Evolutionary conservation across 2,329 filamentous ascomycete species (phyloP), one percentile per base, ranked within the genome.

Genomic region (Aspergillus cejpii): DNA sequence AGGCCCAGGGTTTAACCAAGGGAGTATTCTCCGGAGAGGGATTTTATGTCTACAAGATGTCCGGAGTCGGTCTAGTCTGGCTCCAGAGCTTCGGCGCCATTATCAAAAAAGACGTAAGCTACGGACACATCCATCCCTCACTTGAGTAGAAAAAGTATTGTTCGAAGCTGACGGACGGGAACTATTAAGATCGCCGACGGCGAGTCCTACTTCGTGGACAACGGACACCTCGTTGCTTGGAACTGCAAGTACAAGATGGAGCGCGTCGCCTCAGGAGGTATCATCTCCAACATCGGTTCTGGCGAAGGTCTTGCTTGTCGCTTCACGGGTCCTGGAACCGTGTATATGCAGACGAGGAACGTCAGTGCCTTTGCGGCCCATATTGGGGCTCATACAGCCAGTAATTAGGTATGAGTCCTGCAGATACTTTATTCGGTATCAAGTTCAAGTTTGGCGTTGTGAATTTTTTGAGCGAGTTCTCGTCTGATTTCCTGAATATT

Each of bases 11-110:
- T 0, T 69, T 98, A 17, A 79, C 84, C 47, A 97, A 97, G 66
- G 89, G 87, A 15, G 86, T 97, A 67, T 97, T 98, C 66, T 89
- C 83, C 15, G 92, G 92, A 0, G 92, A 97, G 66, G 92, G 92
- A 0, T 63, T 96, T 21, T 97, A 89, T 66, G 81, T 96, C 8
- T 94, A 94, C 67, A 90, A 87, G 65, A 84, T 97, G 7, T 79
- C 74, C 11, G 91, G 91, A 0, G 78, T 74, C 5, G 92, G 92
- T 0, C 72, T 97, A 27, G 62, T 95, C 31, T 98, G 91, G 87
- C 76, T 96, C 37, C 86, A 87, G 6, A 94, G 87, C 60, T 92
- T 98, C 58, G 92, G 92, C 5, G 92, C 92, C 5, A 95, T 98
- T 49, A 87, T 97, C 50, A 79, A 85, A 59, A 97, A 97, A 71